Evolutionary conservation across 768 basidiomycete species (phyloP).

Genomic region (Pisolithus marmoratus): DNA sequence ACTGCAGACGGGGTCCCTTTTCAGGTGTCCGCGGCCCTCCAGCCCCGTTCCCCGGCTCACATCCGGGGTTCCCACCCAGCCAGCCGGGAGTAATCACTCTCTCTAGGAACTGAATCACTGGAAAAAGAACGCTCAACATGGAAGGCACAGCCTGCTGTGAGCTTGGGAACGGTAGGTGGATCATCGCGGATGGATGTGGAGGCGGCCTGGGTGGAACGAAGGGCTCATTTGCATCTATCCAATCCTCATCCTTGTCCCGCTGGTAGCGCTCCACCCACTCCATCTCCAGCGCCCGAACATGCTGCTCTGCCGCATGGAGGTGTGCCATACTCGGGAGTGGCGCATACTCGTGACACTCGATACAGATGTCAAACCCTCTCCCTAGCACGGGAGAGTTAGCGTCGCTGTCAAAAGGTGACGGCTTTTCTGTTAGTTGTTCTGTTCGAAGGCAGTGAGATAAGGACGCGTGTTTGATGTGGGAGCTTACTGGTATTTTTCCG

Average conservation of each 20-base stretch:
- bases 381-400: conserved; percentile 44
- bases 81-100: conserved; percentile 48
- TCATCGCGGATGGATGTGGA: conserved; percentile 63
- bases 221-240: conserved; percentile 9
- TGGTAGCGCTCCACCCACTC: conserved; percentile 52
- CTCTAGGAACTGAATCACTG: conserved; percentile 65
- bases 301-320: conserved; percentile 71
- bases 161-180: conserved; percentile 73
- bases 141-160: conserved; percentile 50
- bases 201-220: conserved; percentile 56
- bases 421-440: conserved; percentile 11
- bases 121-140: conserved; percentile 54
- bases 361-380: conserved; percentile 76
- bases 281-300: conserved; percentile 57
- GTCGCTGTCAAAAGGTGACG: conserved; percentile 30
- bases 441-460: not conserved
- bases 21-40: conserved; percentile 4
- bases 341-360: conserved; percentile 82
- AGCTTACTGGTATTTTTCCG: not conserved
- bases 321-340: conserved; percentile 65
- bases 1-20: conserved; percentile 8
- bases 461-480: not conserved
- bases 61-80: conserved; percentile 7
- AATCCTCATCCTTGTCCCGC: conserved; percentile 13
- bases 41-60: not conserved